Conservation (phyloP, 805 yeast species). For the Isabelozyma gotoi region DNA sequence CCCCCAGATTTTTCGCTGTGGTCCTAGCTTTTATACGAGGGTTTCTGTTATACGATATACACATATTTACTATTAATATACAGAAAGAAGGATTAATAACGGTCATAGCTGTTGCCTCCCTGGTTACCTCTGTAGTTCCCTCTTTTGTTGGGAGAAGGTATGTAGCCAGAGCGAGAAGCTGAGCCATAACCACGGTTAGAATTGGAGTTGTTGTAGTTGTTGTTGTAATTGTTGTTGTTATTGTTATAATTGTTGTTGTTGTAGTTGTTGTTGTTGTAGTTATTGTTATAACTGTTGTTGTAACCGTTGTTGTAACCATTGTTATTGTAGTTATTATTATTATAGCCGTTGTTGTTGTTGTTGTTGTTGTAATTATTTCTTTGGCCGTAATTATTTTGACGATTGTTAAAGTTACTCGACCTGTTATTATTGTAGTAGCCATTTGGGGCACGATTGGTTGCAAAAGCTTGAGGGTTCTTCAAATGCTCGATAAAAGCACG, state of each 20-base stretch:
- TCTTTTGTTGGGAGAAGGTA: slow-evolving; percentile 6
- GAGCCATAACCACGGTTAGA: slow-evolving; percentile 10
- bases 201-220: slow-evolving; percentile 11
- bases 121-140: not conserved
- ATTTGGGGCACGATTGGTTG: slow-evolving; percentile 1
- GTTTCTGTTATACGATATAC: too few species aligned
- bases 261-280: slow-evolving; percentile 8
- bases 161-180: slow-evolving; percentile 9
- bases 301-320: slow-evolving; percentile 6
- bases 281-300: slow-evolving; percentile 8
- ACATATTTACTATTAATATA: not conserved
- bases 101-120: slow-evolving; percentile 2
- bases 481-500: slow-evolving; percentile 22
- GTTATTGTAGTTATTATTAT: slow-evolving; percentile 7
- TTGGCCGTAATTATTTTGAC: slow-evolving; percentile 11
- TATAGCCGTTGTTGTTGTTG: slow-evolving; percentile 6
- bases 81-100: not conserved
- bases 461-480: slow-evolving; percentile 8
- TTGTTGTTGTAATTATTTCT: slow-evolving; percentile 9
- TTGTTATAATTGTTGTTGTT: slow-evolving; percentile 7
- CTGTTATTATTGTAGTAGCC: slow-evolving; percentile 8
- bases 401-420: slow-evolving; percentile 13
- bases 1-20: too few species aligned
- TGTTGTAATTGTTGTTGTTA: slow-evolving; percentile 6
- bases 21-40: too few species aligned